These are phyloP conservation scores for Talaromyces amestolkiae DNA, from an alignment of 2,329 filamentous ascomycete genomes.

Conservation along the genomic window DNA sequence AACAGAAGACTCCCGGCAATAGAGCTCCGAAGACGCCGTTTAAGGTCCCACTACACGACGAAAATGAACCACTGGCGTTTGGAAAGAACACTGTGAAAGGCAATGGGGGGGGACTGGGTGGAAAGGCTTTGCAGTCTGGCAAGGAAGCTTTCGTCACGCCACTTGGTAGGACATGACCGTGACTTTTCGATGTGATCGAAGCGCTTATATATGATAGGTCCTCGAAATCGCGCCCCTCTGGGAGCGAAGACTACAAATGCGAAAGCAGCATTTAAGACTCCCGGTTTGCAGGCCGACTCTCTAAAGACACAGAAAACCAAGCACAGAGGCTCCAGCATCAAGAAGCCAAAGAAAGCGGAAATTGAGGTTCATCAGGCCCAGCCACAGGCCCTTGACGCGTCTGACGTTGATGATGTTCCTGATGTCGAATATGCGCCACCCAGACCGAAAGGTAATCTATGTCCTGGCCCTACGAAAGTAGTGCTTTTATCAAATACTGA, in stretches of 20 bases:
- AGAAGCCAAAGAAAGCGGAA: constrained; percentile 59
- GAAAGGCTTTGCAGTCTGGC: constrained; percentile 54
- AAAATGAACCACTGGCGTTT: constrained; percentile 66
- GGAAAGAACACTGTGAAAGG: constrained; percentile 60
- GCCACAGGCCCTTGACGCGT: constrained; percentile 47
- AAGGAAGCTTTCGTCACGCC: constrained; percentile 74
- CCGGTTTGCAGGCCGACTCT: constrained; percentile 59
- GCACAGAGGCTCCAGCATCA: constrained; percentile 58
- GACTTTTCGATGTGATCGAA: background rate
- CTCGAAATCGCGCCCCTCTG: constrained; percentile 73
- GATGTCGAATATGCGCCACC: constrained; percentile 92
- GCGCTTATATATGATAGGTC: constrained; percentile 44
- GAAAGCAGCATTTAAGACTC: constrained; percentile 68
- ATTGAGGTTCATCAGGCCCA: constrained; percentile 48
- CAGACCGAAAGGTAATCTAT: constrained; percentile 53
- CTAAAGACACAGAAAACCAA: constrained; percentile 63
- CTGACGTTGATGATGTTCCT: constrained; percentile 57
- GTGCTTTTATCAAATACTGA: constrained; percentile 34
- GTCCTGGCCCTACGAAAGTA: constrained; percentile 18
- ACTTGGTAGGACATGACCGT: constrained; percentile 57
- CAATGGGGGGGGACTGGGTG: constrained; percentile 54
- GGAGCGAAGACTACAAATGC: constrained; percentile 97
- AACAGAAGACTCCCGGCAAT: constrained; percentile 75
- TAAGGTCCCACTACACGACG: constrained; percentile 74
- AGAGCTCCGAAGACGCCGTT: constrained; percentile 80